phyloP scores from a whole-genome alignment of 2,329 filamentous ascomycete genomes.

The Macrophomina phaseolina region DNA sequence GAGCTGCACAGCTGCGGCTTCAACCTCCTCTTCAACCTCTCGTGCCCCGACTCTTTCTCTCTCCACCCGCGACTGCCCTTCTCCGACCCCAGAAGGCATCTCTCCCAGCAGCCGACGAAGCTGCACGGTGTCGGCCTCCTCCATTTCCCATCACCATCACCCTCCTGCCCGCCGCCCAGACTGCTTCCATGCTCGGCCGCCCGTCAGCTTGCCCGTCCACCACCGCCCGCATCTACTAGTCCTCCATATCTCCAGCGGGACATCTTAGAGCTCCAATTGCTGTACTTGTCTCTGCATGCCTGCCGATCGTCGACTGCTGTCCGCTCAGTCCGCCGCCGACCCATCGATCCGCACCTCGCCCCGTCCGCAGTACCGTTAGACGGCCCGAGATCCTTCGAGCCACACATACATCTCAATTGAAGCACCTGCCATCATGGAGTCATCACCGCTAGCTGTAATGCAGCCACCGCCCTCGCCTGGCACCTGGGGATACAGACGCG shows the following conservation, averaged over 20 bases:
- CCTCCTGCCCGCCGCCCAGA: constrained; percentile 32
- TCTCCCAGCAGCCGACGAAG: constrained; percentile 29
- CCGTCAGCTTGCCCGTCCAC: constrained; percentile 31
- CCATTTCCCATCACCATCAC: constrained; percentile 35
- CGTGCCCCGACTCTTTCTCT: constrained; percentile 34
- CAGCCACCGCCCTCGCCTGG: constrained; percentile 72
- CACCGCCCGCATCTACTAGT: constrained; percentile 13
- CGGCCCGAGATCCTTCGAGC: constrained; percentile 18
- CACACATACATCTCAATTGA: constrained; percentile 22
- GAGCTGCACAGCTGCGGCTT: constrained; percentile 39
- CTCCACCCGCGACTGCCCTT: constrained; percentile 38
- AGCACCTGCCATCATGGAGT: constrained; percentile 52
- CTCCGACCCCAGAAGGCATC: constrained; percentile 46
- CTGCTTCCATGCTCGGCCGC: constrained; percentile 32
- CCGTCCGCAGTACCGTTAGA: constrained; percentile 3
- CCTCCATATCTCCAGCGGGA: constrained; percentile 7
- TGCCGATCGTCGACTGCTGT: constrained; percentile 14
- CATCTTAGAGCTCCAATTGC: constrained; percentile 26
- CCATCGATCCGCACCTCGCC: constrained; percentile 18
- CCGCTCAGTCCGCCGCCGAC: constrained; percentile 2
- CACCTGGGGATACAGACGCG: constrained; percentile 66
- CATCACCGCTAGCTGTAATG: constrained; percentile 92
- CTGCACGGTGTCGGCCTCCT: constrained; percentile 32
- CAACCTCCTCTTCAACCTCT: constrained; percentile 41
- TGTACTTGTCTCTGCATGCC: constrained; percentile 18